Evolutionary conservation across 306 rosid genomes (phyloP), one percentile per base, ranked within the genome.

Genomic region (Vicia villosa): DNA sequence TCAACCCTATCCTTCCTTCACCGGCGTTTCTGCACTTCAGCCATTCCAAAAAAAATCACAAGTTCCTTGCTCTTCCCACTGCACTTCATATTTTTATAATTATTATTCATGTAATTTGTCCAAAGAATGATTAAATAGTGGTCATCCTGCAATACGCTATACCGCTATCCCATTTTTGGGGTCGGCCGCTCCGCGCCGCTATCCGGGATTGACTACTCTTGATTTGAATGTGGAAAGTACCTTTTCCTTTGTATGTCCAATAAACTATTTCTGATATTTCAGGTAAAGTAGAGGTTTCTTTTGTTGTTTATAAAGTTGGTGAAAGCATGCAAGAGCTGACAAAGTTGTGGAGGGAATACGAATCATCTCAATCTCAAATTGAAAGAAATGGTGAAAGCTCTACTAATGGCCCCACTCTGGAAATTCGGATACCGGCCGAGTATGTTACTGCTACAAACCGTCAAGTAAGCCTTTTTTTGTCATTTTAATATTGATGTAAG

Each of bases 261-360:
- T 69, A 45, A 77, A 24, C 56, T 57, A 49, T 38, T 59, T 78
- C 63, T 73, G 57, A 26, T 60, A 64, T 81, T 83, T 80, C 94
- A 90, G 97, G 98, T 62, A 90, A 90, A 83, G 40, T 66, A 66
- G 97, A 90, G 74, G 82, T 86, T 57, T 81, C 96, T 42, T 86
- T 86, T 54, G 93, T 85, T 74, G 77, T 88, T 70, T 94, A 94
- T 75, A 90, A 94, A 83, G 97, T 94, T 68, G 98, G 98, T 6
- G 98, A 94, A 75, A 90, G 95, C 85, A 87, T 94, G 94, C 98
- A 94, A 90, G 98, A 94, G 66, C 73, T 94, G 79, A 82, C 87
- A 66, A 90, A 86, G 83, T 78, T 94, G 82, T 94, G 97, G 98
- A 84, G 73, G 80, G 98, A 90, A 51, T 73, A 87, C 74, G 91